Base-by-base conservation (phyloP, 441 rosid genomes). In the Euphorbia schlechtendalii region DNA sequence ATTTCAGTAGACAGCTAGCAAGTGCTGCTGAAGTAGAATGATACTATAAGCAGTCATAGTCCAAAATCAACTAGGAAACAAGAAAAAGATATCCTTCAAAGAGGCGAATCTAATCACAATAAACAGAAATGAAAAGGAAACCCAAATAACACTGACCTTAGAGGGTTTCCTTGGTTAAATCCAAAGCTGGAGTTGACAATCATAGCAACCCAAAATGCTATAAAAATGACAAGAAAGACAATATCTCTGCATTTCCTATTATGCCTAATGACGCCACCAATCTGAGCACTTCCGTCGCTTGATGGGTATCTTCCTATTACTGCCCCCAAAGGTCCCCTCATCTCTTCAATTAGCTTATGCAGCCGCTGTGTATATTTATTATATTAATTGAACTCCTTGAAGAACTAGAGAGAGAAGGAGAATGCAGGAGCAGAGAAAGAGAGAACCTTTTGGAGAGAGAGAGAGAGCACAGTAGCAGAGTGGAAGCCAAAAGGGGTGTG, bases 181-280 rank as follows among this genome's bases (percentile, higher is more conserved):
- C 96, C 99, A 77, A 93, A 93, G 88, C 99, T 90, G 61, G 97
- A 93, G 80, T 93, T 90, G 24, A 90, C 99, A 82, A 90, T 82
- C 99, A 93, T 89, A 27, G 97, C 91, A 70, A 93, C 79, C 99
- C 99, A 93, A 78, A 90, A 93, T 40, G 92, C 88, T 36, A 89
- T 81, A 70, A 90, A 93, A 68, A 93, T 66, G 65, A 90, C 74
- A 41, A 90, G 93, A 80, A 90, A 87, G 2, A 81, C 84, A 70
- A 89, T 72, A 80, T 93, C 99, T 79, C 96, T 80, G 68, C 97
- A 93, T 76, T 89, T 93, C 82, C 99, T 82, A 72, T 90, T 87
- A 78, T 83, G 99, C 62, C 79, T 86, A 62, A 89, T 86, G 81
- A 89, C 84, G 73, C 97, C 97, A 75, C 83, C 96, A 71, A 83